Evolutionary conservation across 73 alveolate genomes (phyloP), one percentile per base, ranked within the genome.

Genomic region (Diophrys sp.): DNA sequence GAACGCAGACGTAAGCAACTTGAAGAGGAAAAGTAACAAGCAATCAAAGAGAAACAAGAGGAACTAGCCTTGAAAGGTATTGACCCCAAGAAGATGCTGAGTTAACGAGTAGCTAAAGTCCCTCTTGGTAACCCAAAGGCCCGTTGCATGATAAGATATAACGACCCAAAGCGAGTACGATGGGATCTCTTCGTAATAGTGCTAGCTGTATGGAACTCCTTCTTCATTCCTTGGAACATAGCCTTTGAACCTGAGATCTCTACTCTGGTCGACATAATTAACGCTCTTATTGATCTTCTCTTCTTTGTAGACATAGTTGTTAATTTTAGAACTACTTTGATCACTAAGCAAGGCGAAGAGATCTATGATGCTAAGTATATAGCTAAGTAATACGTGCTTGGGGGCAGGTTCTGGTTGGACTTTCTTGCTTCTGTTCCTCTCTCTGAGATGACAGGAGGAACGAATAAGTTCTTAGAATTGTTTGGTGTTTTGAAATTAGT

Each of bases 341-440:
- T 54, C 72, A 79, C 67, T 33, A 53, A 75, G 33, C 79, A 77
- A 14, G 91, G 91, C n/a, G 83, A 83, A 29, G 91, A 83, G 56
- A 72, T 83, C 25, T 83, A 28, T 55, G 82, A 83, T 70, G 26
- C 81, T 24, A 78, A 83, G 68, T 69, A 78, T 24, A 68, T 83
- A 2, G 82, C 83, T 29, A 69, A 57, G 54, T 57, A 83, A n/a
- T 83, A 83, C 78, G 44, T 83, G 18, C 1, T 55, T 30, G 82
- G 79, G 23, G 11, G 73, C n/a, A 66, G 81, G 31, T 79, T 89
- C 68, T 33, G 73, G 76, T 31, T 80, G 0, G 96, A 89, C 66
- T 68, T 84, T 8, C 74, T 89, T 14, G 55, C 91, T 0, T 25
- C 87, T 44, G 57, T 89, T 31, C 96, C 96, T 23, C 33, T 85